Evolutionary conservation across 1,284 basidiomycete species (phyloP), one percentile per base, ranked within the genome.

Genomic region (Violaceomyces palustris): DNA sequence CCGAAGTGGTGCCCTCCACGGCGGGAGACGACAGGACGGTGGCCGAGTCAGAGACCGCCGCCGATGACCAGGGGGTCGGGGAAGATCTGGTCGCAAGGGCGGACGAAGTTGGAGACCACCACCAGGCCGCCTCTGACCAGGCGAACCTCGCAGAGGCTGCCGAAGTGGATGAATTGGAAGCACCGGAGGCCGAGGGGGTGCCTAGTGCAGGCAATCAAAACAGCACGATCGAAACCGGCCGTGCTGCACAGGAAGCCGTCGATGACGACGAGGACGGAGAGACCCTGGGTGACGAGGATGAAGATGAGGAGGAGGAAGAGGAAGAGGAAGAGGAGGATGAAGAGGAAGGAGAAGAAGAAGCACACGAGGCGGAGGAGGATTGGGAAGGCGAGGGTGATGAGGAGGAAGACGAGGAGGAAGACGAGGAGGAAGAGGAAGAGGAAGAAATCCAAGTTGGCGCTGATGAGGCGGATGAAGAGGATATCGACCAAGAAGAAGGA

Each of bases 401-500:
- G 14, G 42, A 37, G n/a, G 35, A 25, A 15, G 39, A 30, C 18
- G 21, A 28, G n/a, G 45, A 19, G 19, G 40, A 35, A 17, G 44
- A 3, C 4, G 36, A 33, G 27, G 14, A 43, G 6, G 37, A 29
- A 3, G 35, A 17, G 15, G 19, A 19, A 2, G 35, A 38, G 7
- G 29, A 35, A 6, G 39, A 18, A 10, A 24, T 40, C 1, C 35
- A 35, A 23, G 38, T 42, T 3, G 41, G 43, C 3, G 46, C 34
- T 4, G 46, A 46, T n/a, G 51, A 18, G 8, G 45, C 42, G 11
- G 43, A 40, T 9, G 29, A 21, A 3, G 39, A 14, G 4, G 32
- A 41, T 9, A 7, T 27, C 10, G 42, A 39, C 25, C 36, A 45
- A 19, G 53, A 57, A 12, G 49, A 29, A 15, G 53, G 48, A 22